phyloP scores from a whole-genome alignment of 148 eudicot genomes.

The Silene uniflora region DNA sequence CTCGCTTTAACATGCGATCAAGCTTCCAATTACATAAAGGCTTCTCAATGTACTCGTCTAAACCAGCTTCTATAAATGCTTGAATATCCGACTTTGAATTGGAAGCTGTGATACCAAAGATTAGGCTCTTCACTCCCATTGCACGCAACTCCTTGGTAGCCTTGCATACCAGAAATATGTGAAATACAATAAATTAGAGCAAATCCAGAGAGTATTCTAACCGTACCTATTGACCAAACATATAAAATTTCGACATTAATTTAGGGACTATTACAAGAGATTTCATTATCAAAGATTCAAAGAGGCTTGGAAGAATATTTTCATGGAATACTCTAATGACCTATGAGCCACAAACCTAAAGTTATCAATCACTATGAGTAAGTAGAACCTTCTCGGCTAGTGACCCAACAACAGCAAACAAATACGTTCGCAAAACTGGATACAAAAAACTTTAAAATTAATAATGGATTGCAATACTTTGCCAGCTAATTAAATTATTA shows the following conservation, averaged over 20 bases:
- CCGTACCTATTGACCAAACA: not conserved
- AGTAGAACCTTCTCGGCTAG: too few relatives aligned
- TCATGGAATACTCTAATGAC: too few relatives aligned
- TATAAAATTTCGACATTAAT: too few relatives aligned
- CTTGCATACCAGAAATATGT: conserved; percentile 4
- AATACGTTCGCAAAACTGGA: not conserved
- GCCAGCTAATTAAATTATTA: not conserved
- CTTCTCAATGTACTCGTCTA: conserved; percentile 26
- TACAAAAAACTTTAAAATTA: not conserved
- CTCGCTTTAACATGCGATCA: conserved; percentile 7
- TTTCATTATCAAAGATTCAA: too few relatives aligned
- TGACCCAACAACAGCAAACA: not conserved
- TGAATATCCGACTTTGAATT: conserved; percentile 12
- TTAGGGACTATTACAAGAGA: too few relatives aligned
- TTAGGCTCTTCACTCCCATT: conserved; percentile 25
- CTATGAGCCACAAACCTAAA: too few relatives aligned
- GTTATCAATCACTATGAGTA: too few relatives aligned
- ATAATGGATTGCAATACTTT: not conserved
- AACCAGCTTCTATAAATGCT: conserved; percentile 26
- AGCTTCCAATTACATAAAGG: conserved; percentile 13
- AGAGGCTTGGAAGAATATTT: too few relatives aligned
- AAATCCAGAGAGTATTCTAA: too few relatives aligned
- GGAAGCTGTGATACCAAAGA: conserved; percentile 19
- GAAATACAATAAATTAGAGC: not conserved
- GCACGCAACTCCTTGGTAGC: conserved; percentile 23